A percentile compares a stretch with the other conserved stretches of the same genome.
phyloP scores from a whole-genome alignment of 495 filamentous ascomycete species.

The Cudoniella acicularis region DNA sequence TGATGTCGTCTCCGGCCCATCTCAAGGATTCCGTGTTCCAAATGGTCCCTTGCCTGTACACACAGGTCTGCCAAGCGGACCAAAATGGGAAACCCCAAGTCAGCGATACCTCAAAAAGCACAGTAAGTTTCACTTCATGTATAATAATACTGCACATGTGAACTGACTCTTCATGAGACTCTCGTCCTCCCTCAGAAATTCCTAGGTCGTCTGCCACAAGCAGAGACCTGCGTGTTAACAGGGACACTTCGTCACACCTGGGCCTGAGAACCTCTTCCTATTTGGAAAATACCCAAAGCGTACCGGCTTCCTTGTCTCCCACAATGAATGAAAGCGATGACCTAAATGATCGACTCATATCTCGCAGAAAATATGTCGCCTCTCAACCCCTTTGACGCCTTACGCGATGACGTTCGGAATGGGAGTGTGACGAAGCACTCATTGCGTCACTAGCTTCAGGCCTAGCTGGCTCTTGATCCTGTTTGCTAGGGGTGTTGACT shows the following conservation, averaged over 20 bases:
- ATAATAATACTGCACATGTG: not conserved
- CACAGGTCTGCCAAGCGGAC: not conserved
- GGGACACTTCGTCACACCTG: not conserved
- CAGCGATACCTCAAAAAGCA: not conserved
- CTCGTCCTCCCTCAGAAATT: not conserved
- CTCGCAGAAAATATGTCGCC: not conserved
- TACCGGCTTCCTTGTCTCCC: not conserved
- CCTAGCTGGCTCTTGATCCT: not conserved
- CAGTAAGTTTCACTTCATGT: not conserved
- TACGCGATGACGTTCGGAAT: not conserved
- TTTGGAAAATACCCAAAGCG: not conserved
- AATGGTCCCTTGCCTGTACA: not conserved
- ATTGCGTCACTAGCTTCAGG: not conserved
- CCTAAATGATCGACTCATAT: not conserved
- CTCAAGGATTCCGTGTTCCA: not conserved
- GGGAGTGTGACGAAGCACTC: not conserved
- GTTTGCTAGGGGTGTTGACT: not conserved
- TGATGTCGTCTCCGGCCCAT: not conserved
- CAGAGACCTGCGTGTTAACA: not conserved
- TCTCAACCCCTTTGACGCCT: not conserved
- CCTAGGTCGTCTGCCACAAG: not conserved
- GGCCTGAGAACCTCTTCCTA: not conserved
- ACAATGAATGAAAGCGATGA: not conserved
- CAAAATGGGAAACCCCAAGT: not conserved
- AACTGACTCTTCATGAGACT: not conserved